Base-by-base conservation (phyloP, 2,329 filamentous ascomycete genomes). In the Beauveria rudraprayagi region DNA sequence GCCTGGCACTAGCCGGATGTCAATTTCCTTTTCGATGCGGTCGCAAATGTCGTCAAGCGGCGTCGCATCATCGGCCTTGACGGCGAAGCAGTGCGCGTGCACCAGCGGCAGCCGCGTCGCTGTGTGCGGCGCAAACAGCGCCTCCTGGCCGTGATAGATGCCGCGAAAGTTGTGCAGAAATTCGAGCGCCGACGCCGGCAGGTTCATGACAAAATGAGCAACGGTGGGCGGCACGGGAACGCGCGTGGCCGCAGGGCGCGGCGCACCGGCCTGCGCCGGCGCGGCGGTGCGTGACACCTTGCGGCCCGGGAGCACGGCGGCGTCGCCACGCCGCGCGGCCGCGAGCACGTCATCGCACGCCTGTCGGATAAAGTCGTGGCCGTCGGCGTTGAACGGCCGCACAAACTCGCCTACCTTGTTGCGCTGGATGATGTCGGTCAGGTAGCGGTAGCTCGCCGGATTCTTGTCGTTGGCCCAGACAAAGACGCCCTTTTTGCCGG, bases 391-490 rank as follows among this genome's bases (percentile, higher is more conserved):
- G 78, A 88, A 93, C 0, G 91, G 80, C 4, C 80, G 85, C 40
- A 97, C 91, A 67, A 88, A 96, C 24, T 85, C 75, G 5, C 78
- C 70, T 46, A 87, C 91, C 78, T 95, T 96, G 77, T 99, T 99
- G 63, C 83, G 81, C 56, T 76, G 73, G 57, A 95, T 81, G 9
- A 89, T 90, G 41, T 87, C 82, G 30, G 81, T 73, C 68, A 99
- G 83, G 65, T 85, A 87, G 60, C 80, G 83, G 74, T 86, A 91
- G 68, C 91, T 92, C 68, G 95, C 90, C 0, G 93, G 93, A 71
- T 99, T 99, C 71, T 97, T 87, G 73, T 99, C 94, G 75, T 97
- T 99, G 44, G 92, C 94, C 87, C 90, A 96, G 19, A 97, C 92
- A 68, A 97, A 96, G 30, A 95, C 90, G 44, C 85, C 86, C 73